Percentiles rank a stretch among this genome's conserved stretches.
These are phyloP conservation scores for Suhomyces anneliseae DNA, from an alignment of 1,139 yeast genomes.

Conservation along the genomic window DNA sequence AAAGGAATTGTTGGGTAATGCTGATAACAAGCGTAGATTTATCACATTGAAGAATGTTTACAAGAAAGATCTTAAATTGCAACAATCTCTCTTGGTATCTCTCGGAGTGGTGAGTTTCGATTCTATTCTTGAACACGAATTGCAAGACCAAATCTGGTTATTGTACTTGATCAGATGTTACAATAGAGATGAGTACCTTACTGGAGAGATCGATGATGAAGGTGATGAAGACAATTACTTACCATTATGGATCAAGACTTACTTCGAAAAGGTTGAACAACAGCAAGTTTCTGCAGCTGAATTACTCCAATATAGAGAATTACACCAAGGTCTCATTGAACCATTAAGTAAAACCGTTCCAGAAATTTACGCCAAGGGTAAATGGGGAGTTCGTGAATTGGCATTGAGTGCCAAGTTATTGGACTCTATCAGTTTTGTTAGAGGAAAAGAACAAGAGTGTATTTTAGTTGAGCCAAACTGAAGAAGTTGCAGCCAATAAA, in stretches of 20 bases:
- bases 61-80: constrained; percentile 56
- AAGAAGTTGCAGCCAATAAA: too few species aligned
- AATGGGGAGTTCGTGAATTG: constrained; percentile 62
- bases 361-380: constrained; percentile 58
- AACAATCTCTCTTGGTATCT: constrained; percentile 53
- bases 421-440: constrained; percentile 57
- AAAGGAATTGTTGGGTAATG: constrained; percentile 46
- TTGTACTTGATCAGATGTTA: constrained; percentile 63
- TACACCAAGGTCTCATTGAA: constrained; percentile 59
- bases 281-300: constrained; percentile 49
- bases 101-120: constrained; percentile 60
- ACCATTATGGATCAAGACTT: constrained; percentile 53
- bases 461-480: constrained; percentile 43
- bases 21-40: constrained; percentile 38
- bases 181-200: constrained; percentile 42
- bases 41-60: constrained; percentile 56
- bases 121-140: constrained; percentile 44
- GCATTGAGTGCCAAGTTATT: constrained; percentile 60
- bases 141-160: constrained; percentile 60
- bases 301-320: constrained; percentile 51
- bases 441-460: constrained; percentile 62
- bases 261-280: constrained; percentile 42
- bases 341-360: constrained; percentile 55
- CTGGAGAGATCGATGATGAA: constrained; percentile 19
- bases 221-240: constrained; percentile 33